These are phyloP conservation scores for Penicillium manginii DNA, from an alignment of 495 filamentous ascomycete species.

Conservation along the genomic window DNA sequence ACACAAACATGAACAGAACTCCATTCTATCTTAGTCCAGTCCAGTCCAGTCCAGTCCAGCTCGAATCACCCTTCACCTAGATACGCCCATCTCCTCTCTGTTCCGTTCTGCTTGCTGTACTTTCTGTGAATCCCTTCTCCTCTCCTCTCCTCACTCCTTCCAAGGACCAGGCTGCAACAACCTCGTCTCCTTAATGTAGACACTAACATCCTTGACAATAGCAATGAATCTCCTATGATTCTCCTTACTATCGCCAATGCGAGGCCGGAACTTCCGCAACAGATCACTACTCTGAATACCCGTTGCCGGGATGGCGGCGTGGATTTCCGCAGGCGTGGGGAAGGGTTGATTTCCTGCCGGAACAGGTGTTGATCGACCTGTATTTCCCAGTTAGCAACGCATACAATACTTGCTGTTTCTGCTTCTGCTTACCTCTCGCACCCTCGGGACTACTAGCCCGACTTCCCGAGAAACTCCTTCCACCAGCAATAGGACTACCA, in stretches of 20 bases:
- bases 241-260: constrained; percentile 55
- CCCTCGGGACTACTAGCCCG: constrained; percentile 24
- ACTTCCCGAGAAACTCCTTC: background rate
- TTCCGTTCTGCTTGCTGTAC: too few relatives aligned
- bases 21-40: too few relatives aligned
- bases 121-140: too few relatives aligned
- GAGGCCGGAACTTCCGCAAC: constrained; percentile 62
- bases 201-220: constrained; percentile 51
- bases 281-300: constrained; percentile 69
- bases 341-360: constrained; percentile 40
- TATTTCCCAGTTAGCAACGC: constrained; percentile 23
- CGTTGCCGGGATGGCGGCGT: constrained; percentile 64
- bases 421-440: constrained; percentile 37
- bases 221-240: constrained; percentile 49
- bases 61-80: too few relatives aligned
- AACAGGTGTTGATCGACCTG: constrained; percentile 40
- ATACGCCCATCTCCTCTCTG: too few relatives aligned
- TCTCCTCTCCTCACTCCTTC: constrained; percentile 26
- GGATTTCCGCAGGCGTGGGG: constrained; percentile 71
- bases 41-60: too few relatives aligned
- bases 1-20: too few relatives aligned
- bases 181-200: constrained; percentile 51
- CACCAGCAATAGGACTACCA: constrained; percentile 49
- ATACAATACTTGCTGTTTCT: too few relatives aligned
- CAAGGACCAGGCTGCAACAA: constrained; percentile 45